Conservation (phyloP, 495 filamentous ascomycete genomes). For the Hyaloscypha bicolor region DNA sequence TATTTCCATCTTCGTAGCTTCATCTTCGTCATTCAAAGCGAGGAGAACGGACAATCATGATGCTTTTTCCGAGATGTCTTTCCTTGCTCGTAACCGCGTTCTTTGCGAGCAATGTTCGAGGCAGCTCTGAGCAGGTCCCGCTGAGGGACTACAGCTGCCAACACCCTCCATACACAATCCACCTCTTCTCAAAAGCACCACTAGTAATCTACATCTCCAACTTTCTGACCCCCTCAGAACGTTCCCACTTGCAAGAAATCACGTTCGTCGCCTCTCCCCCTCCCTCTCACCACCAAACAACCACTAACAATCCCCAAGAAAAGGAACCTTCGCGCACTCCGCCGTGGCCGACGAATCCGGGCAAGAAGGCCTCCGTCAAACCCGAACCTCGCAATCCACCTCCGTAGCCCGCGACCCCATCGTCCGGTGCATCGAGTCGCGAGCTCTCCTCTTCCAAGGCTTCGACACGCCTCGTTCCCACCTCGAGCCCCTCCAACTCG, state of each 20-base stretch:
- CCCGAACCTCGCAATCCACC: conserved; percentile 48
- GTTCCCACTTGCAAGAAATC: conserved; percentile 42
- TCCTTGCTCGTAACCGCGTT: neutral
- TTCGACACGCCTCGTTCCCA: conserved; percentile 44
- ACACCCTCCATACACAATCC: conserved; percentile 43
- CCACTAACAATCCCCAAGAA: conserved; percentile 28
- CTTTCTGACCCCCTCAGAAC: conserved; percentile 47
- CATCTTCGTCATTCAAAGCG: neutral
- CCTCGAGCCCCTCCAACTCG: conserved; percentile 57
- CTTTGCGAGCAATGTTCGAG: neutral
- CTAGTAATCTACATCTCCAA: conserved; percentile 57
- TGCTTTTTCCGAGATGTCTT: neutral
- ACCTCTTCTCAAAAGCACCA: conserved; percentile 55
- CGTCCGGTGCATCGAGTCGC: conserved; percentile 69
- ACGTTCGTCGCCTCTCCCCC: conserved; percentile 38
- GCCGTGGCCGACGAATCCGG: conserved; percentile 20
- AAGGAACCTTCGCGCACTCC: conserved; percentile 35
- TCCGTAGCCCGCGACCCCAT: conserved; percentile 53
- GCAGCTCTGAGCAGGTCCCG: conserved; percentile 23
- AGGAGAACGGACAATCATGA: neutral
- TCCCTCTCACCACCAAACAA: neutral
- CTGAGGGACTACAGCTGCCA: conserved; percentile 42
- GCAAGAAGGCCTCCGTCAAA: conserved; percentile 16
- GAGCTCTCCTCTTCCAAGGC: conserved; percentile 72
- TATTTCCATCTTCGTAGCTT: too few species aligned